Base-by-base conservation (phyloP, 495 filamentous ascomycete species). In the Neurospora africana region DNA sequence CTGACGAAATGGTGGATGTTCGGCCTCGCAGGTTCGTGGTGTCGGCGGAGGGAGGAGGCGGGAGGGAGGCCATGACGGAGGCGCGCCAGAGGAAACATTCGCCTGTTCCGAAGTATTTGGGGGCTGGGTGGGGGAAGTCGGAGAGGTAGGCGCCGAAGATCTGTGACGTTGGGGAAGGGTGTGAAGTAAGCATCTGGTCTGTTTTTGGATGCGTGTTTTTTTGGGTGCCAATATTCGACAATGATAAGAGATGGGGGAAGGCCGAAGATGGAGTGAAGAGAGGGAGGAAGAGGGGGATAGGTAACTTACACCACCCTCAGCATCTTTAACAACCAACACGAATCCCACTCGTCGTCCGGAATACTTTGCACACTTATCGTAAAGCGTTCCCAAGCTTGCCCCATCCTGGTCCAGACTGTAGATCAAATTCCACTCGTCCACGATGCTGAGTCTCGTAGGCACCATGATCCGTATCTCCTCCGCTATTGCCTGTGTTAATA, bases 1-100 rank as follows among this genome's bases (percentile, higher is more conserved):
- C 27, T 10, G 72, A 70, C 17, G 77, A 75, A 21, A 86, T 83
- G 36, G 93, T 97, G 35, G 91, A 94, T 78, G 87, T 91, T 37
- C 93, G 89, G 44, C 82, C 86, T 70, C 79, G 79, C n/a, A 89
- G 78, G 78, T 91, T 82, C 8, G 89, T 90, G 3, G 91, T 93
- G 79, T 94, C 91, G 37, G 88, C 85, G 37, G 88, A 91, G 0
- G 92, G 92, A 0, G 92, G 93, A 0, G 90, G 93, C 2, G 92
- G 92, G 3, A 90, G 85, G 4, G 85, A 81, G 9, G 90, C 79
- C 68, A 90, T 81, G 2, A 85, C 78, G 68, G 88, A 89, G 2
- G 94, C 91, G 44, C 93, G 91, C 95, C 95, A 99, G 77, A 99
- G 90, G 84, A 99, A 99, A 80, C 96, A 98, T 82, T 99, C 95